These are phyloP conservation scores for Debaryomyces coudertii DNA, from an alignment of 1,139 yeast genomes.

Conservation along the genomic window DNA sequence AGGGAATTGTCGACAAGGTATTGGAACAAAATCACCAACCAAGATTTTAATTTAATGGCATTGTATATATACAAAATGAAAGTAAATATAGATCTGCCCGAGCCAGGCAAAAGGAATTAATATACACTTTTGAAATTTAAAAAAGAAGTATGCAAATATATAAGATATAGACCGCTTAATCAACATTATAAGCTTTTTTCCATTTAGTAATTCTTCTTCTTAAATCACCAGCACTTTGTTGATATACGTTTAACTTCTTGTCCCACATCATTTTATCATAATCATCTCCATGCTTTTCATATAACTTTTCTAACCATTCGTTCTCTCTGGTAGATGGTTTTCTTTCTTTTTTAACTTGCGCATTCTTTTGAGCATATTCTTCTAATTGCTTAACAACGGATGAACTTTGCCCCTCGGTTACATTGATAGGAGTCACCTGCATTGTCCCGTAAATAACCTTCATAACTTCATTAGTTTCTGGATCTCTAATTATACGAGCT, in stretches of 20 bases:
- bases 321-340: conserved; percentile 71
- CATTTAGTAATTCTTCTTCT: conserved; percentile 68
- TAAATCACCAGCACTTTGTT: conserved; percentile 84
- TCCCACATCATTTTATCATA: conserved; percentile 93
- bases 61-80: conserved; percentile 6
- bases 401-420: conserved; percentile 30
- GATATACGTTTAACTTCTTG: conserved; percentile 77
- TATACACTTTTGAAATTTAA: conserved; percentile 6
- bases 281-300: conserved; percentile 84
- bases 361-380: conserved; percentile 58
- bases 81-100: background rate
- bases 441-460: conserved; percentile 72
- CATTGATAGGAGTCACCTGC: conserved; percentile 25
- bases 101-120: background rate
- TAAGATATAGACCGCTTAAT: conserved; percentile 9
- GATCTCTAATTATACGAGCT: conserved; percentile 77
- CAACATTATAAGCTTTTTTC: conserved; percentile 52
- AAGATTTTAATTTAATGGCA: conserved; percentile 19
- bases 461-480: conserved; percentile 66
- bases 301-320: conserved; percentile 68
- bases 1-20: conserved; percentile 50
- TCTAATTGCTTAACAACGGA: conserved; percentile 72
- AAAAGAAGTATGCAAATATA: conserved; percentile 5
- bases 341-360: conserved; percentile 52
- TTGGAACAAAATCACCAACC: conserved; percentile 42